Evolutionary conservation across 805 yeast genomes (phyloP).

Genomic region (Myxozyma melibiosi): DNA sequence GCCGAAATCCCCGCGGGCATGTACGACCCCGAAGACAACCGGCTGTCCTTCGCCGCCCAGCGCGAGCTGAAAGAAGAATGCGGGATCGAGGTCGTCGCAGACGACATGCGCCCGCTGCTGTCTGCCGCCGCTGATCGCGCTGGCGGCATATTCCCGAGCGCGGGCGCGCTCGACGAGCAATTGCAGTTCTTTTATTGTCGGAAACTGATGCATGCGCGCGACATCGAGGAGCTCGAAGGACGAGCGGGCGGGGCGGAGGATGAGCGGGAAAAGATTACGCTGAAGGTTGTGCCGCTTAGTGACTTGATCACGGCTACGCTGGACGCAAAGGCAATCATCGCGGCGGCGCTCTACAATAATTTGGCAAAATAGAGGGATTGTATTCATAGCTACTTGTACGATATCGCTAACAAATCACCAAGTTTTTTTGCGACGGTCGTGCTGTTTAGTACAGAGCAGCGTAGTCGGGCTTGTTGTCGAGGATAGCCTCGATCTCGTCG

Average conservation of each 20-base stretch:
- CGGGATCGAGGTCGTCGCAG: slow-evolving; percentile 31
- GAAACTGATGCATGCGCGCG: slow-evolving; percentile 16
- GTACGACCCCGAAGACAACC: slow-evolving; percentile 32
- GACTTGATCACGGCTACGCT: slow-evolving; percentile 23
- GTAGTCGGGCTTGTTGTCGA: slow-evolving; percentile 38
- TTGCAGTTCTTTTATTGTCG: slow-evolving; percentile 28
- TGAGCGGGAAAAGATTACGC: slow-evolving; percentile 26
- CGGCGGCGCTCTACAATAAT: slow-evolving; percentile 13
- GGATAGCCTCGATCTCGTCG: slow-evolving; percentile 38
- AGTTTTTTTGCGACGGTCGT: not conserved
- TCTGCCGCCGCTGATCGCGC: not conserved
- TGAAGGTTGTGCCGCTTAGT: slow-evolving; percentile 13
- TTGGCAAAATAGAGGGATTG: not conserved
- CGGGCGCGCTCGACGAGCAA: slow-evolving; percentile 35
- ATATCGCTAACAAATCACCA: not conserved
- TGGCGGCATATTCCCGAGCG: slow-evolving; percentile 31
- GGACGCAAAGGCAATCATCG: slow-evolving; percentile 25
- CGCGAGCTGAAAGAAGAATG: slow-evolving; percentile 39
- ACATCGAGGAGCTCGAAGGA: slow-evolving; percentile 21
- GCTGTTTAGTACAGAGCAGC: slow-evolving; percentile 7
- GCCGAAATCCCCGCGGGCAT: slow-evolving; percentile 40
- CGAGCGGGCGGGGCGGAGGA: slow-evolving; percentile 23
- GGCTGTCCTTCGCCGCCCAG: slow-evolving; percentile 37
- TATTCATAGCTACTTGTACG: not conserved
- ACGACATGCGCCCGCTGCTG: slow-evolving; percentile 31